Evolutionary conservation across 495 filamentous ascomycete genomes (phyloP).

Genomic region (Podospora comata): DNA sequence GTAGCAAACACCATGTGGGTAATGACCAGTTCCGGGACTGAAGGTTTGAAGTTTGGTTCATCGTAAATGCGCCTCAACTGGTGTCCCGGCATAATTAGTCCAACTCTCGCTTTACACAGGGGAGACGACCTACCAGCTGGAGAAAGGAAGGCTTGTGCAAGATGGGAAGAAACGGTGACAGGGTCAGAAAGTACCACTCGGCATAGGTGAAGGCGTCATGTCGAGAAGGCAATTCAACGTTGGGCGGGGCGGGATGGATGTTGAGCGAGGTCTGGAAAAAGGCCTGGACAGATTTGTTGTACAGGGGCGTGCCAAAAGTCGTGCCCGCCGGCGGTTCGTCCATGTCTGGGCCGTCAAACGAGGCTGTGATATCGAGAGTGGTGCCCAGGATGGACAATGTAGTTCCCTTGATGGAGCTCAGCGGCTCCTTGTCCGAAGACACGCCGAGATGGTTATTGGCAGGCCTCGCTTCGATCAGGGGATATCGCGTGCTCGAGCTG

Average conservation of each 20-base stretch:
- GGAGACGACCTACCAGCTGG: conserved; percentile 49
- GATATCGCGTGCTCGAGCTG: conserved; percentile 28
- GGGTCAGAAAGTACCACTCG: conserved; percentile 67
- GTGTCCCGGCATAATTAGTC: conserved; percentile 4
- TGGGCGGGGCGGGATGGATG: conserved; percentile 51
- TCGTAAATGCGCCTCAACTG: conserved; percentile 62
- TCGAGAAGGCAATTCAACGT: conserved; percentile 54
- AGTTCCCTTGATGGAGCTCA: conserved; percentile 72
- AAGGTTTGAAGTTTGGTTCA: conserved; percentile 57
- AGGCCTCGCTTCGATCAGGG: conserved; percentile 39
- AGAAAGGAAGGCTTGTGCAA: conserved; percentile 70
- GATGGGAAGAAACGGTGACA: conserved; percentile 69
- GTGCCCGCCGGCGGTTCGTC: conserved; percentile 54
- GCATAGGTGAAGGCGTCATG: conserved; percentile 60
- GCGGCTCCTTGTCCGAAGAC: conserved; percentile 58
- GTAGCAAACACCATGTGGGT: conserved; percentile 76
- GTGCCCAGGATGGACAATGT: conserved; percentile 70
- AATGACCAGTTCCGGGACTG: conserved; percentile 62
- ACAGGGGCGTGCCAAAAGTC: conserved; percentile 42
- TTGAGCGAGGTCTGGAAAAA: conserved; percentile 61
- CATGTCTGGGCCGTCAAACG: conserved; percentile 62
- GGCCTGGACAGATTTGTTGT: conserved; percentile 66
- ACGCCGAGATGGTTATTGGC: conserved; percentile 72
- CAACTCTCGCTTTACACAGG: too few relatives aligned
- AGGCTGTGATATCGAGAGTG: conserved; percentile 66